Evolutionary conservation across 2,329 filamentous ascomycete species (phyloP), one percentile per base, ranked within the genome.

Genomic region (Leptographium flavum): DNA sequence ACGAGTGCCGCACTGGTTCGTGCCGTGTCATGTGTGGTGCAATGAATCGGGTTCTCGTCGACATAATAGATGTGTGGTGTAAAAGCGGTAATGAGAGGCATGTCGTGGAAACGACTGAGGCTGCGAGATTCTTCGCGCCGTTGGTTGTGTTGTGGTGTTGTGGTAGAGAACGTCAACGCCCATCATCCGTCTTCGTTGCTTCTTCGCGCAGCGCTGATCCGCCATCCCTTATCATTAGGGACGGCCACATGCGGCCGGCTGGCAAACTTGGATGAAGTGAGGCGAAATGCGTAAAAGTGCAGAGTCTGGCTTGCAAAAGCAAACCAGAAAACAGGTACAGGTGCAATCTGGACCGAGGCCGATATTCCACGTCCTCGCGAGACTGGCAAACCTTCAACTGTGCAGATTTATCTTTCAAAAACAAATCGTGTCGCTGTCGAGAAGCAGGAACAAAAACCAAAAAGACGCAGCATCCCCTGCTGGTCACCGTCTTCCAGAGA

Each of bases 251-350:
- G 30, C 32, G 6, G 19, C 23, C 8, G 38, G 17, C 32, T n/a
- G 23, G 42, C 36, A 32, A 49, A 38, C 41, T n/a, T 37, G 42
- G 39, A 39, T 25, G 32, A 47, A 49, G 41, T 52, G 50, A 52
- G 42, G 52, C 50, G 51, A 55, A 47, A 52, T 49, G 46, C 43
- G 50, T 53, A 52, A 52, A 55, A 47, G 52, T 49, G 46, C 43
- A 50, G 53, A 52, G 45, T 28, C 39, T 49, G 14, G 8, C 9
- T 36, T 28, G n/a, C 50, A 50, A 47, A 44, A 50, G 57, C 43
- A 46, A 47, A 53, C 49, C 51, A 51, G 46, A 55, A 53, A 55
- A 52, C 53, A 47, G 28, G 37, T 45, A 32, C 41, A 43, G 22
- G 37, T 45, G 21, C 46, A 47, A 37, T 48, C 49, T 43, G 39